Conservation (phyloP, 257 asterid species). For the Eustoma russellianum region DNA sequence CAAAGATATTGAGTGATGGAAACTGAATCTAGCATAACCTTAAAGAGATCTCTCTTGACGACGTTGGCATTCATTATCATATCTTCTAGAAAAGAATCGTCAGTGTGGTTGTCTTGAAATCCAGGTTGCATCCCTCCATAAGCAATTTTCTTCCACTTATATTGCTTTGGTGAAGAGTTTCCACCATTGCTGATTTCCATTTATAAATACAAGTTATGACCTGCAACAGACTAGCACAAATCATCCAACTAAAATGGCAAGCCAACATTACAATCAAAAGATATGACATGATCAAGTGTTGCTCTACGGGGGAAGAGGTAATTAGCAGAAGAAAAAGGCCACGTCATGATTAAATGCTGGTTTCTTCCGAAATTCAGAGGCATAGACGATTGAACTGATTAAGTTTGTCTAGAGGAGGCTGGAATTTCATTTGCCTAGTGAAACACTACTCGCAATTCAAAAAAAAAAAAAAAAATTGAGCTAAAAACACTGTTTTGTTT, state of each 20-base stretch:
- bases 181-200: conserved; percentile 38
- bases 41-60: conserved; percentile 70
- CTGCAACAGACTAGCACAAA: background rate
- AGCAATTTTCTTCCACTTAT: conserved; percentile 80
- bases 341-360: no score
- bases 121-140: conserved; percentile 97
- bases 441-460: no score
- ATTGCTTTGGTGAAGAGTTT: conserved; percentile 30
- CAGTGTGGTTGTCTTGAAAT: conserved; percentile 81
- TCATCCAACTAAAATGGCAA: background rate
- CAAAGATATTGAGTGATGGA: conserved; percentile 85
- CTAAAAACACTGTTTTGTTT: no score
- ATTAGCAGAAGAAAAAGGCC: no score
- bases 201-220: background rate
- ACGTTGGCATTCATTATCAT: conserved; percentile 98
- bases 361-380: no score
- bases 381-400: no score
- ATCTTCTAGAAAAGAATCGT: conserved; percentile 72
- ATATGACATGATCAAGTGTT: no score
- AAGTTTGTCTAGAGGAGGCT: no score
- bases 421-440: no score
- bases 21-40: conserved; percentile 78
- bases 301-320: no score
- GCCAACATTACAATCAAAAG: no score
- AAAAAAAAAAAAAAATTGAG: no score